Evolutionary conservation across 306 rosid genomes (phyloP).

Genomic region (Arachis hypogaea): DNA sequence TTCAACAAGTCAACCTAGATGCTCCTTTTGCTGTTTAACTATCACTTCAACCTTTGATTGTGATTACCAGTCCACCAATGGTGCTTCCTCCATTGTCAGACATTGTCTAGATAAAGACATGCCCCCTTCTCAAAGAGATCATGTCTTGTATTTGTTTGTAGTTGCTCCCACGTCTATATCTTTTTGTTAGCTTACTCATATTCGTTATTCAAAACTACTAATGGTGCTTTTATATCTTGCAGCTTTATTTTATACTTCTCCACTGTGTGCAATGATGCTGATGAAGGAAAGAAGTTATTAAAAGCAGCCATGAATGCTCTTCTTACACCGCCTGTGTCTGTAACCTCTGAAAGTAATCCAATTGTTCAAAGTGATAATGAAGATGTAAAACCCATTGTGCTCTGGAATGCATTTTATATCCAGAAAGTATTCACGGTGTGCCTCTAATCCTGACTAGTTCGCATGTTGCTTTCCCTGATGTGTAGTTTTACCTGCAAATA

Average conservation of each 20-base stretch:
- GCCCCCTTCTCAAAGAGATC: neutral
- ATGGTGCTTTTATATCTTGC: conserved; percentile 26
- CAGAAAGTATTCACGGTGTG: conserved; percentile 70
- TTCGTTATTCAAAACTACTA: neutral
- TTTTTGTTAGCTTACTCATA: conserved; percentile 16
- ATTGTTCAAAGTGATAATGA: conserved; percentile 49
- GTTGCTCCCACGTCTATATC: neutral
- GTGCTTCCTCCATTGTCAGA: conserved; percentile 10
- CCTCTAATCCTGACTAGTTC: conserved; percentile 40
- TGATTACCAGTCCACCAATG: neutral
- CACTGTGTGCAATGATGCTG: conserved; percentile 65
- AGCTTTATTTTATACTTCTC: conserved; percentile 82
- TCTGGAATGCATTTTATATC: conserved; percentile 81
- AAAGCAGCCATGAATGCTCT: conserved; percentile 68
- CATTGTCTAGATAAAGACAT: neutral
- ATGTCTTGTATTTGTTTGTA: neutral
- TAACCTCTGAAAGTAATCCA: conserved; percentile 54
- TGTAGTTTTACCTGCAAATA: conserved; percentile 32
- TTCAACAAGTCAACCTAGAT: too few relatives aligned
- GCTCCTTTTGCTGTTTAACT: neutral
- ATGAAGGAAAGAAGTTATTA: conserved; percentile 68
- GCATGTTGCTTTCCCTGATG: conserved; percentile 4
- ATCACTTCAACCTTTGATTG: neutral
- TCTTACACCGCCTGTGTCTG: conserved; percentile 54
- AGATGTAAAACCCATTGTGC: conserved; percentile 57